phyloP scores from a whole-genome alignment of 73 alveolate species.

The Paraurostyla sp. region DNA sequence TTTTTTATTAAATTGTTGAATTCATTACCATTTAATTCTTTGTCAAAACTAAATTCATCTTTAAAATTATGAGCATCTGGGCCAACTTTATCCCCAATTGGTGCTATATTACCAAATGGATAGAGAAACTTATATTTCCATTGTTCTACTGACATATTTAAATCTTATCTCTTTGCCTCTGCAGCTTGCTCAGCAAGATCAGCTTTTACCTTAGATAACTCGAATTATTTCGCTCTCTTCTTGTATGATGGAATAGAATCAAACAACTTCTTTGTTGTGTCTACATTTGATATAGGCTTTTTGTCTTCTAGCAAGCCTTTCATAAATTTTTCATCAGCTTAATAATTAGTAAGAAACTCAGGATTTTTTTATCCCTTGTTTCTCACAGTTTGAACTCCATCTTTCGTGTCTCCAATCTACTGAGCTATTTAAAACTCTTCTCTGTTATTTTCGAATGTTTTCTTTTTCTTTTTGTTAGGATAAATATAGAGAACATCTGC shows the following conservation, averaged over 20 bases:
- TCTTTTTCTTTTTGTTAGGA: constrained; percentile 73
- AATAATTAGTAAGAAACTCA: no score
- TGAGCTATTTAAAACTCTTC: constrained; percentile 33
- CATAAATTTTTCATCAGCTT: constrained; percentile 1
- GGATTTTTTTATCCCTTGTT: not conserved
- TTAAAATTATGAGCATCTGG: not conserved
- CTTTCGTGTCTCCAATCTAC: not conserved
- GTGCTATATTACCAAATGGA: constrained; percentile 63
- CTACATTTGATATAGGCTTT: not conserved
- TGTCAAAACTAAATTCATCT: not conserved
- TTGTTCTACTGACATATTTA: constrained; percentile 55
- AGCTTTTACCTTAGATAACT: not conserved
- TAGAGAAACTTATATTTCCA: constrained; percentile 71
- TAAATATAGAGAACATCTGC: constrained; percentile 78
- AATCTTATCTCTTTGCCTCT: constrained; percentile 35
- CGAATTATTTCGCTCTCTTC: not conserved
- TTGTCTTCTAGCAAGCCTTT: constrained; percentile 40
- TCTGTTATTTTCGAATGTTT: constrained; percentile 59
- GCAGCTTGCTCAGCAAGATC: constrained; percentile 25
- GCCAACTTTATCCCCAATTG: not conserved
- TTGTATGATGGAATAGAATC: constrained; percentile 17
- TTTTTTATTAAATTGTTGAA: no score
- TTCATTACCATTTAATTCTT: not conserved
- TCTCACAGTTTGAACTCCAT: not conserved
- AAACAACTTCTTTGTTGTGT: constrained; percentile 11